phyloP scores from a whole-genome alignment of 1,284 basidiomycete species.

The Leccinum brunneo-olivaceum region DNA sequence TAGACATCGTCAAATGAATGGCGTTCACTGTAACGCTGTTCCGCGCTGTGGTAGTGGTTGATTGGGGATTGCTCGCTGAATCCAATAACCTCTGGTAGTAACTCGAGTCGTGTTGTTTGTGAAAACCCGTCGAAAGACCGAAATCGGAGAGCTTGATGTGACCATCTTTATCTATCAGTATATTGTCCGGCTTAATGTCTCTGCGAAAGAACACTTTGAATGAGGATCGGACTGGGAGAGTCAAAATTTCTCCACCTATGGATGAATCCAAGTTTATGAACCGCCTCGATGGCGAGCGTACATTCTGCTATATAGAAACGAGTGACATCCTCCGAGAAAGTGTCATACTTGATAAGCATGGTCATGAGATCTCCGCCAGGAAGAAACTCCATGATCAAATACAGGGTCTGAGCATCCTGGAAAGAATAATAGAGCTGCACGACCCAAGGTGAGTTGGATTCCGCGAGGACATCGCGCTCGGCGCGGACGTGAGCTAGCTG shows the following conservation, averaged over 20 bases:
- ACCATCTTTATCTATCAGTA: conserved; percentile 84
- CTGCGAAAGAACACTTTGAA: conserved; percentile 33
- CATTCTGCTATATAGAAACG: conserved; percentile 98
- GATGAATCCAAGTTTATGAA: conserved; percentile 90
- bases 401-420: conserved; percentile 91
- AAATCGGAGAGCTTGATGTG: conserved; percentile 97
- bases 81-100: conserved; percentile 81
- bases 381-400: conserved; percentile 98
- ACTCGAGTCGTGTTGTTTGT: conserved; percentile 87
- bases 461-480: conserved; percentile 88
- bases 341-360: conserved; percentile 99
- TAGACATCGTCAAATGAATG: conserved; percentile 91
- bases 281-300: conserved; percentile 84
- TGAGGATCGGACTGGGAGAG: neutral
- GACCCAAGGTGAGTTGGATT: conserved; percentile 97
- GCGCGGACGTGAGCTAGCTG: conserved; percentile 88
- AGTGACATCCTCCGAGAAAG: conserved; percentile 97
- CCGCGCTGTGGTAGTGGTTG: conserved; percentile 37
- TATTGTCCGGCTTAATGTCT: conserved; percentile 97
- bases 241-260: conserved; percentile 51
- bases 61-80: conserved; percentile 33
- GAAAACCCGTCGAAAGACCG: conserved; percentile 91
- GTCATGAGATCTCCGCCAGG: conserved; percentile 98
- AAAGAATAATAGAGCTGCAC: conserved; percentile 98
- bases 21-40: conserved; percentile 86